Conservation (phyloP, 768 basidiomycete genomes). For the Trametes cubensis region DNA sequence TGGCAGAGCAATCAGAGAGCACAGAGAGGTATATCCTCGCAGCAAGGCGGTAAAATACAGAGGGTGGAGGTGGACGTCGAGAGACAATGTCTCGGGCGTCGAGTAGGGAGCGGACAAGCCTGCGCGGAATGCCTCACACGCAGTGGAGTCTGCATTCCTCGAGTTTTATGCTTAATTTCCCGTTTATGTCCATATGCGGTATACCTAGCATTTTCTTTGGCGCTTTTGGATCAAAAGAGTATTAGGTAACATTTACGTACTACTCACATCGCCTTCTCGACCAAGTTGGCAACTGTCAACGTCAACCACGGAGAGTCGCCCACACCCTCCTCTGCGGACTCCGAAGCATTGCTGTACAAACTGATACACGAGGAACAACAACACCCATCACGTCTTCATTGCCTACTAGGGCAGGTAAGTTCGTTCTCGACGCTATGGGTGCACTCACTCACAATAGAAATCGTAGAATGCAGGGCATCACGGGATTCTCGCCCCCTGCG, state of each 20-base stretch:
- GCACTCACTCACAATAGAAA: too few relatives aligned
- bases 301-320: not conserved
- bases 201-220: too few relatives aligned
- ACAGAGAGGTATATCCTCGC: not conserved
- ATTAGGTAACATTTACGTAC: not conserved
- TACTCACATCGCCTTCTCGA: not conserved
- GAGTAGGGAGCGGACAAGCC: conserved; percentile 7
- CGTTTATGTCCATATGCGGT: too few relatives aligned
- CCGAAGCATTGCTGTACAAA: conserved; percentile 4
- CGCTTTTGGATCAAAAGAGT: too few relatives aligned
- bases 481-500: too few relatives aligned
- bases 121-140: not conserved
- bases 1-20: not conserved
- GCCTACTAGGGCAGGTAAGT: conserved; percentile 18
- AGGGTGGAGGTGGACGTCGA: not conserved
- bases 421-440: not conserved
- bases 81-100: not conserved
- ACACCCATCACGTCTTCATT: not conserved
- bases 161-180: not conserved
- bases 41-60: too few relatives aligned
- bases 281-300: conserved; percentile 5
- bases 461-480: too few relatives aligned
- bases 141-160: conserved; percentile 15
- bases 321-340: not conserved
- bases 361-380: not conserved